Evolutionary conservation across 768 basidiomycete genomes (phyloP).

Genomic region (Multifurca ochricompacta): DNA sequence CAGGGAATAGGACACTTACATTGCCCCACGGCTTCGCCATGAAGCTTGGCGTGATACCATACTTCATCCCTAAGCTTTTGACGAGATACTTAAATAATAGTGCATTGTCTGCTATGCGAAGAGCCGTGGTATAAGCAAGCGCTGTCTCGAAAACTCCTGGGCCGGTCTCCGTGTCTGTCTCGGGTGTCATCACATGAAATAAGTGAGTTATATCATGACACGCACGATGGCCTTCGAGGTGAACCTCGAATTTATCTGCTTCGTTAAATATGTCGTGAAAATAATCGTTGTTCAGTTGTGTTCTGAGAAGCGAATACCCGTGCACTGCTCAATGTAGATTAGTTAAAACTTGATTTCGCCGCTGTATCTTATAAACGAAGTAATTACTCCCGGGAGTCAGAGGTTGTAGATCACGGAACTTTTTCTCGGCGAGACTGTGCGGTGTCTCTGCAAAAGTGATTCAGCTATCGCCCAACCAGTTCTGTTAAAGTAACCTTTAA

Average conservation of each 20-base stretch:
- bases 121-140: conserved; percentile 70
- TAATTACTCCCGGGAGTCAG: conserved; percentile 88
- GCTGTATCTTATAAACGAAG: not conserved
- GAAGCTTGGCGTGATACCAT: conserved; percentile 88
- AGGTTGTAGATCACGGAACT: conserved; percentile 63
- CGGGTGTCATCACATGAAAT: not conserved
- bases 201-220: not conserved
- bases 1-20: conserved; percentile 32
- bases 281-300: conserved; percentile 82
- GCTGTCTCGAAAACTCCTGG: conserved; percentile 86
- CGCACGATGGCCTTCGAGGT: conserved; percentile 80
- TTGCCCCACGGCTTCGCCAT: conserved; percentile 98
- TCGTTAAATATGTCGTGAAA: conserved; percentile 85
- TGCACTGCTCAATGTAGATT: conserved; percentile 56
- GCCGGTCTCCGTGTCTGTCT: conserved; percentile 83
- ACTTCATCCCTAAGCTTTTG: conserved; percentile 86
- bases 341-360: not conserved
- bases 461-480: conserved; percentile 1
- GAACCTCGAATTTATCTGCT: conserved; percentile 61
- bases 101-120: conserved; percentile 86
- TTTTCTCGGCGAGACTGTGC: conserved; percentile 64
- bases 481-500: conserved; percentile 50
- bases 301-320: conserved; percentile 89
- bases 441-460: conserved; percentile 59
- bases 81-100: conserved; percentile 87